A percentile compares a stretch with the other conserved stretches of the same genome.
Conservation (phyloP, 768 basidiomycete species). For the Auricularia auricula-judae region DNA sequence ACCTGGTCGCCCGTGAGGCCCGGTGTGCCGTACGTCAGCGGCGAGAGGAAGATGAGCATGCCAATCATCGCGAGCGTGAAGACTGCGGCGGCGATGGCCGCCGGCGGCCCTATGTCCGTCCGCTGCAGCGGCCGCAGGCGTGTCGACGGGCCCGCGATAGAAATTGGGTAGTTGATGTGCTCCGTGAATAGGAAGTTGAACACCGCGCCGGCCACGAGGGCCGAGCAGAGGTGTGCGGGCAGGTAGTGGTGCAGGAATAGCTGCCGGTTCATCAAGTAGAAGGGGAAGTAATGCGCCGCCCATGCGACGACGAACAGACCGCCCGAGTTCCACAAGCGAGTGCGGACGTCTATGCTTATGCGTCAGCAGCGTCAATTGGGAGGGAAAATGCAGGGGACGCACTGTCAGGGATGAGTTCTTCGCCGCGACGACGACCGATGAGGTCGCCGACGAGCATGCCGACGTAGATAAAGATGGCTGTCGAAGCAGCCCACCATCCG, state of each 20-base stretch:
- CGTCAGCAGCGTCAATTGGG: constrained; percentile 2
- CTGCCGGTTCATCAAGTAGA: constrained; percentile 96
- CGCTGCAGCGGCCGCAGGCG: constrained; percentile 41
- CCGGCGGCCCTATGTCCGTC: constrained; percentile 70
- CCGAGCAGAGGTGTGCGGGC: constrained; percentile 88
- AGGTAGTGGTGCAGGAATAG: constrained; percentile 97
- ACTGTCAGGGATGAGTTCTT: constrained; percentile 84
- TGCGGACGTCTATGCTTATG: constrained; percentile 60
- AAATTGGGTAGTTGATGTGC: constrained; percentile 85
- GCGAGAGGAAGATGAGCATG: constrained; percentile 67
- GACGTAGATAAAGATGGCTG: constrained; percentile 76
- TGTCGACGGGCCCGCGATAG: constrained; percentile 58
- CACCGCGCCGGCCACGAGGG: constrained; percentile 84
- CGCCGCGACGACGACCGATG: constrained; percentile 72
- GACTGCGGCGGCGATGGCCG: constrained; percentile 47
- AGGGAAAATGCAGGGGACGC: constrained; percentile 22
- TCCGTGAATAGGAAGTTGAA: constrained; percentile 86
- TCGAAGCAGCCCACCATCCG: constrained; percentile 90
- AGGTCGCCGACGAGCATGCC: constrained; percentile 87
- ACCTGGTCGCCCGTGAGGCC: constrained; percentile 64
- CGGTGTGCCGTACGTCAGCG: constrained; percentile 93
- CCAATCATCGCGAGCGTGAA: constrained; percentile 52
- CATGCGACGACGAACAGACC: constrained; percentile 94
- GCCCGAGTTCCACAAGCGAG: constrained; percentile 88
- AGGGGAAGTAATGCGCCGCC: constrained; percentile 92